These are phyloP conservation scores for Euphorbia corollata DNA, from an alignment of 441 rosid species.

Conservation along the genomic window DNA sequence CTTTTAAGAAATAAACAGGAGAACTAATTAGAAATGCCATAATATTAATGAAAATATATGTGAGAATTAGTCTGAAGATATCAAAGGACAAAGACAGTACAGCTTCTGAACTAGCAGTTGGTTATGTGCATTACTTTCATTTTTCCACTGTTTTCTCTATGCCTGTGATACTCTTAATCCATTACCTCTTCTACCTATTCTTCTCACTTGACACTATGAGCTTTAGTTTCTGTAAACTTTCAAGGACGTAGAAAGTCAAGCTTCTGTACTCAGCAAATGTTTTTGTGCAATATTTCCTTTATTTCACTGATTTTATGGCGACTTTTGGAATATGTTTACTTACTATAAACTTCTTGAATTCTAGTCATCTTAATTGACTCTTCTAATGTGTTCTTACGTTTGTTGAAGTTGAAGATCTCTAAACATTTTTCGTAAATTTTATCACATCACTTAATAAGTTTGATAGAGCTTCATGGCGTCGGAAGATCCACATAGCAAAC, in stretches of 20 bases:
- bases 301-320: not conserved
- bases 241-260: not conserved
- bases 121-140: not conserved
- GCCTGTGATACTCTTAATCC: not conserved
- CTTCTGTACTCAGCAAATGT: not conserved
- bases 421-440: too few species aligned
- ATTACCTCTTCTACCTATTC: not conserved
- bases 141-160: not conserved
- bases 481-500: too few species aligned
- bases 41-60: not conserved
- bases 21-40: not conserved
- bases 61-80: not conserved
- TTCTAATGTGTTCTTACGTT: not conserved
- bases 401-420: not conserved
- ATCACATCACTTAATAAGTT: too few species aligned
- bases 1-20: not conserved
- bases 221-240: not conserved
- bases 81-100: not conserved
- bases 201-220: not conserved
- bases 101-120: not conserved
- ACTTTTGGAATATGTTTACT: not conserved
- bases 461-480: too few species aligned
- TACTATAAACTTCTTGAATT: not conserved
- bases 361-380: not conserved
- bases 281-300: not conserved